Conservation (phyloP, 1,284 basidiomycete species). For the Ceratorhiza oryzae-sativae region DNA sequence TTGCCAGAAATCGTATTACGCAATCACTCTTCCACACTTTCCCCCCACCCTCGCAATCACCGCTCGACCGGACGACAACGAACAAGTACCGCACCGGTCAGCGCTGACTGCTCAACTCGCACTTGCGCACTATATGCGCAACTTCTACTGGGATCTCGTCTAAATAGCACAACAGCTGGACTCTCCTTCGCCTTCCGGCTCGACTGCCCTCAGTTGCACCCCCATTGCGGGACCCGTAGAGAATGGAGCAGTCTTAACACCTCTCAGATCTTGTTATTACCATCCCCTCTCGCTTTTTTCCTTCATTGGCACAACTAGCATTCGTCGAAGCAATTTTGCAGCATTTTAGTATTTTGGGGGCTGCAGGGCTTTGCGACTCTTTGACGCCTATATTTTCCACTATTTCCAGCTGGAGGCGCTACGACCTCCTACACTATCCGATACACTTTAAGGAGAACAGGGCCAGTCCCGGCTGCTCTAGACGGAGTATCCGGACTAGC, state of each 20-base stretch:
- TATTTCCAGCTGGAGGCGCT: too few relatives aligned
- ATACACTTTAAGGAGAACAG: too few relatives aligned
- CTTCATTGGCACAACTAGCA: too few relatives aligned
- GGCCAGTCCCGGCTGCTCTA: too few relatives aligned
- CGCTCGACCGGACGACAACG: neutral
- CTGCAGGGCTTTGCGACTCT: neutral
- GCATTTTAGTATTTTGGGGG: too few relatives aligned
- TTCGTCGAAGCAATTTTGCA: too few relatives aligned
- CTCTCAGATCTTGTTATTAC: too few relatives aligned
- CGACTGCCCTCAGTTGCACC: neutral
- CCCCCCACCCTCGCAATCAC: slow-evolving; percentile 14
- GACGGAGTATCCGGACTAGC: too few relatives aligned
- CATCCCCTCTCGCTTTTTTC: too few relatives aligned
- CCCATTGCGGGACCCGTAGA: neutral
- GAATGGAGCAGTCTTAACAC: too few relatives aligned
- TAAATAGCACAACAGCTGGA: neutral
- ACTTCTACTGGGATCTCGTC: slow-evolving; percentile 13
- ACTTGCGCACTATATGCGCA: slow-evolving; percentile 23
- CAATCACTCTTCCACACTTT: neutral
- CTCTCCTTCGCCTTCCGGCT: neutral
- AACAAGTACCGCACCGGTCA: slow-evolving; percentile 26
- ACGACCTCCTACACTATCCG: too few relatives aligned
- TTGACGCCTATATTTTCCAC: neutral
- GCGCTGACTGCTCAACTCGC: slow-evolving; percentile 1
- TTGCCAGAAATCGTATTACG: too few relatives aligned